These are phyloP conservation scores for Immersiella caudata DNA, from an alignment of 495 filamentous ascomycete genomes.

Conservation along the genomic window DNA sequence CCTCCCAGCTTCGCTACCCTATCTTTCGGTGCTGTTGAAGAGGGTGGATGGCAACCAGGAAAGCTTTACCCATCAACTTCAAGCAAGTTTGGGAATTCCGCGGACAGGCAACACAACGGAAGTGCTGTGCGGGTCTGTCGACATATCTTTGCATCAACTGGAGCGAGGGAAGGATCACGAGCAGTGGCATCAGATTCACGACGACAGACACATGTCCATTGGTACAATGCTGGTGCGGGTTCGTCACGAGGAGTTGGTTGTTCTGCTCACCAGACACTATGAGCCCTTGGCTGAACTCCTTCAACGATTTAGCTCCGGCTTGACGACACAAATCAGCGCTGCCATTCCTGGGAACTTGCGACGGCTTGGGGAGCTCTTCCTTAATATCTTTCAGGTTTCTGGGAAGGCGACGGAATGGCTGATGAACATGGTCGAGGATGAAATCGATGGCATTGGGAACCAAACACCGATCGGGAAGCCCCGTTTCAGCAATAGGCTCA, in stretches of 20 bases:
- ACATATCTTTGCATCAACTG: conserved; percentile 82
- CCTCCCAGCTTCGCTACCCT: conserved; percentile 77
- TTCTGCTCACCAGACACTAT: conserved; percentile 86
- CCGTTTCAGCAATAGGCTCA: conserved; percentile 74
- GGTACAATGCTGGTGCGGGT: conserved; percentile 88
- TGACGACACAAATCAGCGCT: conserved; percentile 83
- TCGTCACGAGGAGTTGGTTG: conserved; percentile 81
- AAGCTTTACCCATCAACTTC: conserved; percentile 47
- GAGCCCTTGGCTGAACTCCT: conserved; percentile 80
- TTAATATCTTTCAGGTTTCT: conserved; percentile 97
- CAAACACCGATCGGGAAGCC: conserved; percentile 70
- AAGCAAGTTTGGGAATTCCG: conserved; percentile 46
- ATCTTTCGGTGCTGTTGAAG: conserved; percentile 81
- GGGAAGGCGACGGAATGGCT: conserved; percentile 88
- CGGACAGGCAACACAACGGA: conserved; percentile 44
- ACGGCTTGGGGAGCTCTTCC: conserved; percentile 78
- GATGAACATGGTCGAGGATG: conserved; percentile 89
- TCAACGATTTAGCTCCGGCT: conserved; percentile 77
- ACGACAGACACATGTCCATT: conserved; percentile 69
- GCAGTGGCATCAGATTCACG: conserved; percentile 84
- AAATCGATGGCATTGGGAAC: conserved; percentile 90
- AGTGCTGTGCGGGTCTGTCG: conserved; percentile 68
- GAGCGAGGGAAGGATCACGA: conserved; percentile 79
- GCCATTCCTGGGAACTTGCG: conserved; percentile 76
- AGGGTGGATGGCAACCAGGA: conserved; percentile 55